Evolutionary conservation across 345 rosid genomes (phyloP).

Genomic region (Salix suchowensis): DNA sequence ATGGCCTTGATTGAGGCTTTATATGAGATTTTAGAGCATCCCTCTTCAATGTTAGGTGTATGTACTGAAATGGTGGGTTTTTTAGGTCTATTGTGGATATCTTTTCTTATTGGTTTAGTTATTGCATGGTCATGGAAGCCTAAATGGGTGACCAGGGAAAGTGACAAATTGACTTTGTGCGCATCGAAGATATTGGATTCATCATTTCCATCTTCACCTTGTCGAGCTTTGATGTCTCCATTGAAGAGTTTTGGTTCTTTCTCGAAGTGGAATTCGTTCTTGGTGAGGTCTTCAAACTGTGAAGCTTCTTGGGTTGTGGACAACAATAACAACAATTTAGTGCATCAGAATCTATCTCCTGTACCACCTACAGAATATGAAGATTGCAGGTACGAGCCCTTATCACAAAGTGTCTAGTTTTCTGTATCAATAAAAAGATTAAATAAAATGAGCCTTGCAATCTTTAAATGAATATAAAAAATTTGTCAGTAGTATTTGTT

Average conservation of each 20-base stretch:
- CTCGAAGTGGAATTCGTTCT: constrained; percentile 39
- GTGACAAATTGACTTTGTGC: constrained; percentile 20
- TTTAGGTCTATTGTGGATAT: constrained; percentile 43
- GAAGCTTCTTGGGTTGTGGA: constrained; percentile 27
- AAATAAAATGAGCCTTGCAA: background rate
- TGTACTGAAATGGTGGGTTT: constrained; percentile 17
- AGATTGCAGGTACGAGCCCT: constrained; percentile 28
- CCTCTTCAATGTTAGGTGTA: constrained; percentile 21
- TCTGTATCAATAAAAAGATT: background rate
- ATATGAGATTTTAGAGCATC: background rate
- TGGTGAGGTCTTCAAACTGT: constrained; percentile 17
- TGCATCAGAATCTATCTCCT: constrained; percentile 14
- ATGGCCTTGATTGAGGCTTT: constrained; percentile 31
- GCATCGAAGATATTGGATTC: constrained; percentile 38
- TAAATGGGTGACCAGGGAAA: constrained; percentile 32
- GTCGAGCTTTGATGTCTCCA: constrained; percentile 10
- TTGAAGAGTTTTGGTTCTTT: constrained; percentile 40
- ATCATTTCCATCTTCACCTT: constrained; percentile 22
- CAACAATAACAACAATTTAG: constrained; percentile 1
- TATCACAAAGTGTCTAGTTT: background rate
- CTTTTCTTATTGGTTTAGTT: constrained; percentile 51
- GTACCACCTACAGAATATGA: constrained; percentile 24
- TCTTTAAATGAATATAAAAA: background rate
- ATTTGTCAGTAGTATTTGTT: background rate
- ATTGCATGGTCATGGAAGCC: constrained; percentile 76